Base-by-base conservation (phyloP, 257 asterid species). In the Thymus mandschuricus region DNA sequence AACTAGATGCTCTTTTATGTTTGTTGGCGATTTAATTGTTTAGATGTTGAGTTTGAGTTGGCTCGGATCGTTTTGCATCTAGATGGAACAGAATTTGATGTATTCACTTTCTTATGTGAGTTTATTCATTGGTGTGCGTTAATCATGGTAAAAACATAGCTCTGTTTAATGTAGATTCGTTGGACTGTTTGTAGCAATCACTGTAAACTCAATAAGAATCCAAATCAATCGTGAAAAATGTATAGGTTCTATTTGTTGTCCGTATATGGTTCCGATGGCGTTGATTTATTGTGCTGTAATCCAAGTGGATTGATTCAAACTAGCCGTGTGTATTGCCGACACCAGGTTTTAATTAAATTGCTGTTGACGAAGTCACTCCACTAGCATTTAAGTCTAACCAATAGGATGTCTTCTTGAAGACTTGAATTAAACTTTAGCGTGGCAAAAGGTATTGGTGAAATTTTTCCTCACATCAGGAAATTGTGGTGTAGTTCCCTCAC, bases 61-160 rank as follows among this genome's bases (percentile, higher is more conserved):
- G 54, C 10, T 62, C 51, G 43, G 71, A 52, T 73, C 70, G 49
- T 69, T 57, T 64, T 73, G 50, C 54, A 27, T 68, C 30, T 50
- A n/a, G n/a, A 27, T 74, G 65, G 27, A 21, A 57, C 29, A 8
- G 66, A 55, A 49, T 63, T 54, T 31, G 55, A 56, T 27, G 21
- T 46, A 27, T 38, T 68, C 6, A 63, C 28, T 68, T 68, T 33
- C 13, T 5, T 33, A 3, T 15, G 45, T 50, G 45, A 41, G 27
- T 73, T 4, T 50, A 35, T 50, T 46, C 51, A 44, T 54, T 52
- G 5, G 1, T 33, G 34, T 4, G 72, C 46, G 61, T 64, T 46
- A 5, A 33, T n/a, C 30, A 13, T 41, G 30, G 10, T 66, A 11
- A n/a, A 34, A 46, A 15, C 27, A 33, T 12, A 33, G 35, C 50